Evolutionary conservation across 1,139 yeast species (phyloP), one percentile per base, ranked within the genome.

Genomic region (Hyphopichia khmerensis): DNA sequence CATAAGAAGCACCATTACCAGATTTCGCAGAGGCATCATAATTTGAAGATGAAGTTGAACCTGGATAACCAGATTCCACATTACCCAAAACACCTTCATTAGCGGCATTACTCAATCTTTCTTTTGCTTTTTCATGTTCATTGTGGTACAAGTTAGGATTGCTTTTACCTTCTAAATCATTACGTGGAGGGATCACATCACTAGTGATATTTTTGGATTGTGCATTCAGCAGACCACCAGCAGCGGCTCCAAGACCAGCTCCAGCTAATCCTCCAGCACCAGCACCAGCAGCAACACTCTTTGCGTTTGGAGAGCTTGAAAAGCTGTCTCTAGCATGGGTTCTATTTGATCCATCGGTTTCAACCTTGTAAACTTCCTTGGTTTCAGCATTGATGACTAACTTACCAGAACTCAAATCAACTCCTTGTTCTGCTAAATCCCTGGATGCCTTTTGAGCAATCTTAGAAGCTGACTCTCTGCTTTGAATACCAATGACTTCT

Each of bases 401-500:
- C 47, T 66, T 67, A 3, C 73, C 72, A n/a, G 62, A 51, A 13
- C 59, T 47, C 49, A 69, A 60, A 42, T 69, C 73, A 23, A 65
- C 67, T 4, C 74, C 74, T 45, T 64, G 57, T 16, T 55, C 56
- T 38, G 61, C 56, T 40, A 69, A 58, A 41, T 64, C 66, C 40
- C 59, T 59, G n/a, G 72, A 59, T 1, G 73, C 69, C 35, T 59
- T 56, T 38, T 65, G 64, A 13, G 75, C 75, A 33, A 69, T 55
- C 39, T 51, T 58, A 9, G 69, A 64, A 5, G 75, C 74, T 23
- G 57, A 52, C 10, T 53, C 56, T 41, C 57, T 57, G 50, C 67
- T 70, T 4, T 63, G 56, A 35, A 65, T 64, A 26, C 75, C 75
- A 48, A 69, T 59, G 13, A 69, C 75, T 49, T 69, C 74, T 32